Base-by-base conservation (phyloP, 192 early-diverging fungal species). In the Umbelopsis vinacea region DNA sequence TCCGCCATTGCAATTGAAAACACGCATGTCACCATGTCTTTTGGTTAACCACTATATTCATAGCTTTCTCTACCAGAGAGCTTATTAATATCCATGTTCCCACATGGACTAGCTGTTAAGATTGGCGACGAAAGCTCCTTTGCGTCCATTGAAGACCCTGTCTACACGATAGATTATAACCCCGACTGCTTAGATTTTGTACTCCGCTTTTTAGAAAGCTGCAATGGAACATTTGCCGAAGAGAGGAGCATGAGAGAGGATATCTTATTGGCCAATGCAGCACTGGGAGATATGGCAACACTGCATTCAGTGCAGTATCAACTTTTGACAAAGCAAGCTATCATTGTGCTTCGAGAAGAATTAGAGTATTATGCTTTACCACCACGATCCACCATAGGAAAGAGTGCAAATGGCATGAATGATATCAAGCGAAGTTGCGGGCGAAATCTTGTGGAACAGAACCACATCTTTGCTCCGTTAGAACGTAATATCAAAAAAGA, bases 281-380 rank as follows among this genome's bases (percentile, higher is more conserved):
- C 76, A 6, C 53, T 74, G 10, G 47, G 71, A 35, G 68, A 69
- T 1, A 57, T 68, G 12, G 68, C 71, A 40, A 55, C 71, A 0
- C 29, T 53, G 11, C 75, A 75, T 9, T 74, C 84, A 4, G 53
- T 80, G 5, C 83, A 84, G 47, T 82, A 85, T 66, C 84, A 84
- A 12, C 71, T 88, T 6, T 57, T 84, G 47, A 83, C 78, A 52
- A 87, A 89, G 46, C 87, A 86, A 54, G 89, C 90, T 12, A 85
- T 93, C 54, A 90, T 93, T 72, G 92, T 92, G 29, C 74, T 93
- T 50, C 82, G 92, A 57, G 92, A 93, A 80, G 92, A 93, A 79
- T 82, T 93, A 66, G 92, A 93, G 66, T 93, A 90, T 68, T 93
- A 90, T 83, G 10, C 38, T 3, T 24, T 67, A 74, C 37, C 33